Conservation (phyloP, 441 rosid species). For the Gossypium davidsonii region DNA sequence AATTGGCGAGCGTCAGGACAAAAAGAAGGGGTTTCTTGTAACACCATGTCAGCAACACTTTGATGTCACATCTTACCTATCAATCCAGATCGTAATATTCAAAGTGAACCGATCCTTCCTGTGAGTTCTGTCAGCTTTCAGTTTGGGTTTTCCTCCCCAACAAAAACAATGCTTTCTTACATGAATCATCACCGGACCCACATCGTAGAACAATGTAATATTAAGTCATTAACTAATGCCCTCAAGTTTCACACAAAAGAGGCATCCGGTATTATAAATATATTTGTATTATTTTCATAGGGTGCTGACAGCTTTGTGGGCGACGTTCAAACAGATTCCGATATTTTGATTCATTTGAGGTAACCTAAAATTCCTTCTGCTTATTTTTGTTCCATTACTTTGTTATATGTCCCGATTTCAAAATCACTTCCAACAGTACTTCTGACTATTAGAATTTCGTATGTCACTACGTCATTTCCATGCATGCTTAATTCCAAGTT, state of each 20-base stretch:
- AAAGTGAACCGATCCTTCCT: too few relatives aligned
- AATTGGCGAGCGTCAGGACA: too few relatives aligned
- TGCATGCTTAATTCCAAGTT: not conserved
- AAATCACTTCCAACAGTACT: not conserved
- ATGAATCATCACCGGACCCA: not conserved
- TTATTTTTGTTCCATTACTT: constrained; percentile 15
- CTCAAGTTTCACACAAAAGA: not conserved
- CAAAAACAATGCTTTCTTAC: not conserved
- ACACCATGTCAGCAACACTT: too few relatives aligned
- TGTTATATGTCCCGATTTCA: not conserved
- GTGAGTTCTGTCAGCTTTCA: not conserved
- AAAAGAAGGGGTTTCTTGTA: too few relatives aligned
- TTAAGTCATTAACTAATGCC: not conserved
- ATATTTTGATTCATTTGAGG: constrained; percentile 9
- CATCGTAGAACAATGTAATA: not conserved
- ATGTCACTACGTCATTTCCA: not conserved
- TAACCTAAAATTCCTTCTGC: constrained; percentile 10
- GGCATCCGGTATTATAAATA: constrained; percentile 5
- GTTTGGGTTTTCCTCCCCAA: constrained; percentile 3
- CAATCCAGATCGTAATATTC: too few relatives aligned
- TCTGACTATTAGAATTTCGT: not conserved
- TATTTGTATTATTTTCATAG: not conserved
- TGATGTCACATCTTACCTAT: too few relatives aligned
- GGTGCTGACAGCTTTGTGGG: not conserved
- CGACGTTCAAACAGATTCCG: not conserved